Conservation (phyloP, 2,329 filamentous ascomycete species). For the Claviceps paspali region DNA sequence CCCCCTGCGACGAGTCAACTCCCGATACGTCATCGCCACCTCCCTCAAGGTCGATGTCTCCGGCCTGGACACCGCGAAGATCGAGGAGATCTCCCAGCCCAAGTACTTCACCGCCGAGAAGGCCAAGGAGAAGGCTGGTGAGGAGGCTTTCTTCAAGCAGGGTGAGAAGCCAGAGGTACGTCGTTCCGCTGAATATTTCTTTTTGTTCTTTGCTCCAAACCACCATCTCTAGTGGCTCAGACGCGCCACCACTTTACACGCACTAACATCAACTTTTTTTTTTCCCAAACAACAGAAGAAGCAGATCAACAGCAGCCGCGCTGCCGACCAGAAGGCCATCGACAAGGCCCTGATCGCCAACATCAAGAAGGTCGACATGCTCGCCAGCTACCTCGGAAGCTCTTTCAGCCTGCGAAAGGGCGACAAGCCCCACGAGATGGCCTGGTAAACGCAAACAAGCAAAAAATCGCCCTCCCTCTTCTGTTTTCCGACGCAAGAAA, state of each 20-base stretch:
- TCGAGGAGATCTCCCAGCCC: slow-evolving; percentile 56
- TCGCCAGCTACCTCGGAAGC: slow-evolving; percentile 83
- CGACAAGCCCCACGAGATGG: slow-evolving; percentile 99
- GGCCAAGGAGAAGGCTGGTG: slow-evolving; percentile 82
- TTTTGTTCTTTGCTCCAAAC: neutral
- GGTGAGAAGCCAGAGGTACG: slow-evolving; percentile 93
- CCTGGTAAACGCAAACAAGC: slow-evolving; percentile 55
- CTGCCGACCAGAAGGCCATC: slow-evolving; percentile 94
- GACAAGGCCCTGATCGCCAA: slow-evolving; percentile 89
- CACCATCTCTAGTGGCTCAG: too few relatives aligned
- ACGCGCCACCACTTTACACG: too few relatives aligned
- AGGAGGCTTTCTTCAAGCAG: slow-evolving; percentile 99
- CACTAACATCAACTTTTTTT: neutral
- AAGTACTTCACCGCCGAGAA: slow-evolving; percentile 98
- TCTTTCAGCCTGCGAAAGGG: slow-evolving; percentile 98
- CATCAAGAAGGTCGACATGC: slow-evolving; percentile 97
- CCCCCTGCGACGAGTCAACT: slow-evolving; percentile 85
- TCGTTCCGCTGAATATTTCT: neutral
- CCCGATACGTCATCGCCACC: slow-evolving; percentile 86
- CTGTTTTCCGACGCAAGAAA: too few relatives aligned
- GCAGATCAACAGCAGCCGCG: slow-evolving; percentile 79
- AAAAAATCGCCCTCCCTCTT: neutral
- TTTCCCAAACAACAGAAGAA: slow-evolving; percentile 60
- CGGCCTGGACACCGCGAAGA: slow-evolving; percentile 82
- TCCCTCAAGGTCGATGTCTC: slow-evolving; percentile 71